These are phyloP conservation scores for Butyriboletus appendiculatus DNA, from an alignment of 1,284 basidiomycete genomes.

Conservation along the genomic window DNA sequence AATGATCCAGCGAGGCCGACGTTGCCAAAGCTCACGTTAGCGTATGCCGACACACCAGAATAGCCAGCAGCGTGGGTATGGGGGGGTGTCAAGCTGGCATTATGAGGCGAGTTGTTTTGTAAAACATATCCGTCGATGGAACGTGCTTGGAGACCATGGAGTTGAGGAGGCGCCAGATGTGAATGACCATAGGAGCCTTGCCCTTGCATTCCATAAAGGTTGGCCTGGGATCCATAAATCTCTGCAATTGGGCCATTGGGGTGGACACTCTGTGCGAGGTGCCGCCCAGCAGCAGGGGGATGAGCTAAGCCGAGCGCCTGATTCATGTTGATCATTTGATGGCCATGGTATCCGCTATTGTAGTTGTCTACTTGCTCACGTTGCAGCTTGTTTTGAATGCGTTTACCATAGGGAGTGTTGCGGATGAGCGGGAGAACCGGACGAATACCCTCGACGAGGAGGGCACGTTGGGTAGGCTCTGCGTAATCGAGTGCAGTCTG, in stretches of 20 bases:
- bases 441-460: constrained; percentile 92
- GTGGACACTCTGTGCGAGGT: constrained; percentile 54
- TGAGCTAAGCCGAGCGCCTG: constrained; percentile 54
- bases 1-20: constrained; percentile 53
- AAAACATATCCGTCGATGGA: constrained; percentile 78
- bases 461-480: constrained; percentile 81
- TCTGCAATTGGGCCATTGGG: constrained; percentile 62
- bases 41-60: constrained; percentile 51
- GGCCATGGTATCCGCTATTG: constrained; percentile 55
- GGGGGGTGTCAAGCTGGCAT: constrained; percentile 55
- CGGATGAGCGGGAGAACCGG: constrained; percentile 96
- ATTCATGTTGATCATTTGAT: constrained; percentile 61
- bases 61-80: constrained; percentile 57
- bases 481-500: constrained; percentile 96
- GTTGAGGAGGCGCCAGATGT: constrained; percentile 45
- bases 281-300: constrained; percentile 45
- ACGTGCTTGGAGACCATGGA: constrained; percentile 65
- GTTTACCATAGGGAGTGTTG: constrained; percentile 97
- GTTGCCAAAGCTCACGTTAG: constrained; percentile 57
- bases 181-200: constrained; percentile 44
- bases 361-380: constrained; percentile 84
- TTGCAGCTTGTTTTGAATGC: constrained; percentile 96
- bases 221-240: constrained; percentile 64
- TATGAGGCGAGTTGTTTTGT: constrained; percentile 66
- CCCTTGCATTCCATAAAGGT: constrained; percentile 57